Evolutionary conservation across 176 grass and related monocot genomes (phyloP).

Genomic region (Hordeum vulgare): DNA sequence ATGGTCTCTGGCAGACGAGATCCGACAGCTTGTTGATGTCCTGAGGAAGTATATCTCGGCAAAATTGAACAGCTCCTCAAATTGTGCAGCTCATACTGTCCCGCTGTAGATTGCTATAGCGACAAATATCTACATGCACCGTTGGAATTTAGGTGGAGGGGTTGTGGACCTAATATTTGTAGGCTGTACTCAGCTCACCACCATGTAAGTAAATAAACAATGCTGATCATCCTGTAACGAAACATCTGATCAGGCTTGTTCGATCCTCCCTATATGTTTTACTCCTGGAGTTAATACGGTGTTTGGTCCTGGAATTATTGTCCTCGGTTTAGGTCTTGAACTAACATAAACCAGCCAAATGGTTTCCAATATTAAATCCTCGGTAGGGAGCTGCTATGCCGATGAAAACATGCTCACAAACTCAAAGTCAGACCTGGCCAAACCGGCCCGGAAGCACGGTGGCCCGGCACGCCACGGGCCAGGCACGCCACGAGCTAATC

Average conservation of each 20-base stretch:
- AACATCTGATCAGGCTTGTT: neutral
- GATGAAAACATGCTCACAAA: no score
- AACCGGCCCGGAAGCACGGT: no score
- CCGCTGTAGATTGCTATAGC: slow-evolving; percentile 27
- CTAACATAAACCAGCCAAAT: no score
- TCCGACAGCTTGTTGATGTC: slow-evolving; percentile 39
- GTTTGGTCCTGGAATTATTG: no score
- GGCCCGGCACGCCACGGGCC: no score
- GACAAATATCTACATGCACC: neutral
- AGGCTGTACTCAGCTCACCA: slow-evolving; percentile 12
- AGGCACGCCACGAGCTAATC: no score
- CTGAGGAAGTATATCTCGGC: slow-evolving; percentile 33
- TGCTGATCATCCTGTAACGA: neutral
- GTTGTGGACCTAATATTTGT: slow-evolving; percentile 26
- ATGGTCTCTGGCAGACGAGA: slow-evolving; percentile 69
- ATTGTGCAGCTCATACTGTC: neutral
- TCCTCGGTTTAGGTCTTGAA: no score
- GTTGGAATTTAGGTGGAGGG: slow-evolving; percentile 13
- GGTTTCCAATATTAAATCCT: no score
- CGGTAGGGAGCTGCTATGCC: no score
- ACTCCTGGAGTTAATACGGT: no score
- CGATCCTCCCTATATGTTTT: neutral
- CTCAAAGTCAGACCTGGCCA: no score
- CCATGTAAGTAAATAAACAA: slow-evolving; percentile 20
- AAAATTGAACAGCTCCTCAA: slow-evolving; percentile 33